Conservation (phyloP, 73 alveolate species). For the Tetrahymena malaccensis region DNA sequence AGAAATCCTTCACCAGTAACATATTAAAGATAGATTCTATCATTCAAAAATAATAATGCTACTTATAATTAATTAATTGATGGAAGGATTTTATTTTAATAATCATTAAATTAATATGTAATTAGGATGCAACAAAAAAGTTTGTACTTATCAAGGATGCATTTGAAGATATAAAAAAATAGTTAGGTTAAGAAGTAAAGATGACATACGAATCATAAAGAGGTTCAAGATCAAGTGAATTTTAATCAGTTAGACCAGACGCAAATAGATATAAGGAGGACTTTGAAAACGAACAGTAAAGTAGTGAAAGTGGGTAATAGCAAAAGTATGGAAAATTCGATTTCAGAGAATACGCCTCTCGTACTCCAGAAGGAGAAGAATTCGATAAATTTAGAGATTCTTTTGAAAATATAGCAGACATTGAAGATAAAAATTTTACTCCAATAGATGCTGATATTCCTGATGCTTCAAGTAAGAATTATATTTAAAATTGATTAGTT, state of each 20-base stretch:
- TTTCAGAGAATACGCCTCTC: background rate
- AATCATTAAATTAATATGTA: background rate
- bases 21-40: background rate
- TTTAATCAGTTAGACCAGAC: constrained; percentile 15
- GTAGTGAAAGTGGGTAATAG: background rate
- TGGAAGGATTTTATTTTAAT: background rate
- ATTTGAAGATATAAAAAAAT: constrained; percentile 2
- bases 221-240: background rate
- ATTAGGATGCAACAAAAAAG: background rate
- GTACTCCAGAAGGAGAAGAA: background rate
- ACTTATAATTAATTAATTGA: background rate
- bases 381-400: constrained; percentile 2
- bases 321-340: background rate
- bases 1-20: background rate
- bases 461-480: background rate
- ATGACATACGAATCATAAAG: constrained; percentile 2
- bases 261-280: constrained; percentile 11
- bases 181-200: constrained; percentile 21
- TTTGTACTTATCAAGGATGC: constrained; percentile 4
- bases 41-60: background rate
- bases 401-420: constrained; percentile 7
- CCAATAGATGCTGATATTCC: constrained; percentile 37
- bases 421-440: constrained; percentile 9
- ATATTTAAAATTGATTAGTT: no score
- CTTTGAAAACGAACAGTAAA: background rate